A percentile compares a stretch with the other conserved stretches of the same genome.
Conservation (phyloP, 2,329 filamentous ascomycete genomes). For the Sphaerostilbella broomeana region DNA sequence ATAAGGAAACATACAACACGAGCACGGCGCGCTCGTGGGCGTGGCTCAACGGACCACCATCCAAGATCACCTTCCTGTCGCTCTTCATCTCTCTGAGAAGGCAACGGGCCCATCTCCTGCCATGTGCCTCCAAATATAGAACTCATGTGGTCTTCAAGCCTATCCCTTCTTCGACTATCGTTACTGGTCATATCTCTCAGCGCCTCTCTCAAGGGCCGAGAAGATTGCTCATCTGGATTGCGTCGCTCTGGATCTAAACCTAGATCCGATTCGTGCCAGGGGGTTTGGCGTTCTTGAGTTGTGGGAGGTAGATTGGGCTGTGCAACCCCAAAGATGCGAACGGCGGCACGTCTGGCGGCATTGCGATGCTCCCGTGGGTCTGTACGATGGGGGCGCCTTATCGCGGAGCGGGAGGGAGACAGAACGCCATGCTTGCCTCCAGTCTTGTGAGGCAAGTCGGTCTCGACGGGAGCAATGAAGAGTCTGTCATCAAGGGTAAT, state of each 20-base stretch:
- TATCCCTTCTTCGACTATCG: constrained; percentile 20
- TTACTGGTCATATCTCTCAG: constrained; percentile 21
- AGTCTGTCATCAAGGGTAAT: constrained; percentile 27
- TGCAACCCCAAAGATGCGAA: constrained; percentile 23
- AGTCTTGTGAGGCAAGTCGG: constrained; percentile 33
- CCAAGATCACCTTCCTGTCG: constrained; percentile 14
- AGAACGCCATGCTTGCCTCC: constrained; percentile 23
- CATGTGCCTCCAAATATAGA: constrained; percentile 19
- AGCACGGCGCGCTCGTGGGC: constrained; percentile 16
- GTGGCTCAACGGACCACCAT: constrained; percentile 22
- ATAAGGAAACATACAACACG: constrained; percentile 19
- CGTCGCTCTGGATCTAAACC: constrained; percentile 2
- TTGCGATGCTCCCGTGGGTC: constrained; percentile 27
- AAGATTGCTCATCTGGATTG: not conserved
- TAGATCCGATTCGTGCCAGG: constrained; percentile 19
- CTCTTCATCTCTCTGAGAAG: constrained; percentile 13
- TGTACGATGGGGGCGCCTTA: constrained; percentile 31
- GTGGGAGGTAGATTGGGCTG: constrained; percentile 19
- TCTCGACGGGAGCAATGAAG: constrained; percentile 41
- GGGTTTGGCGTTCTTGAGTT: constrained; percentile 14
- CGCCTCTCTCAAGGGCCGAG: constrained; percentile 10
- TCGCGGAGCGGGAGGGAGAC: constrained; percentile 33
- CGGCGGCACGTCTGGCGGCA: constrained; percentile 18
- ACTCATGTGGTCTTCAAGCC: constrained; percentile 24
- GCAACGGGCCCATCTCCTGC: constrained; percentile 12